Evolutionary conservation across 116 monocot genomes (phyloP).

Genomic region (Cymodocea nodosa): DNA sequence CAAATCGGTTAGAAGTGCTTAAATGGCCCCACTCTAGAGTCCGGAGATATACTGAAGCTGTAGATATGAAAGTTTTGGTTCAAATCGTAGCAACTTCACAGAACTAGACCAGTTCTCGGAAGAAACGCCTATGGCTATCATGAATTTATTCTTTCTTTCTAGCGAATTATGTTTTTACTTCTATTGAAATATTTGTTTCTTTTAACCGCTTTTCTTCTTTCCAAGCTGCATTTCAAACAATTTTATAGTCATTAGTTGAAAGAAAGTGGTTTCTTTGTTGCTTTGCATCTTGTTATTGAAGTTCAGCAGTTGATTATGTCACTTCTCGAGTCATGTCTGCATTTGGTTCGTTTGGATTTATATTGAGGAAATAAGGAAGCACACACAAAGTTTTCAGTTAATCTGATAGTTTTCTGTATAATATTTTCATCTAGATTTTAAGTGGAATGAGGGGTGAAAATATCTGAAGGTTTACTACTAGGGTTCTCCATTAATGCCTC

Average conservation of each 20-base stretch:
- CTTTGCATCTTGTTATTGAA: background rate
- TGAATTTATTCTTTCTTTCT: background rate
- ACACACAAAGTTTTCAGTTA: too few relatives aligned
- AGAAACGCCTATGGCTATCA: background rate
- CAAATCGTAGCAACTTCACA: background rate
- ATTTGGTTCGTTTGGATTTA: too few relatives aligned
- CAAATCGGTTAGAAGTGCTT: background rate
- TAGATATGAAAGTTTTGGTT: background rate
- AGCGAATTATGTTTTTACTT: too few relatives aligned
- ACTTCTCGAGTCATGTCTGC: background rate
- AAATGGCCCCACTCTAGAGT: background rate
- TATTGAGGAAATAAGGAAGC: too few relatives aligned
- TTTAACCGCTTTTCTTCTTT: background rate
- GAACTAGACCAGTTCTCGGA: background rate
- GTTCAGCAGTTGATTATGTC: background rate
- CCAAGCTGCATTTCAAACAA: background rate
- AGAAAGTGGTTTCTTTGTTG: background rate
- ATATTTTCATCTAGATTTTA: background rate
- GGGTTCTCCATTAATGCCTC: background rate
- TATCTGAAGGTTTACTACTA: too few relatives aligned
- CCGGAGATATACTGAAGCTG: background rate
- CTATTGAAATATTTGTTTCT: too few relatives aligned
- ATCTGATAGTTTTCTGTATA: background rate
- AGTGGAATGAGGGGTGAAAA: too few relatives aligned
- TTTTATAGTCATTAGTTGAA: background rate